Base-by-base conservation (phyloP, 2,329 filamentous ascomycete species). In the Trichoderma koningiopsis region DNA sequence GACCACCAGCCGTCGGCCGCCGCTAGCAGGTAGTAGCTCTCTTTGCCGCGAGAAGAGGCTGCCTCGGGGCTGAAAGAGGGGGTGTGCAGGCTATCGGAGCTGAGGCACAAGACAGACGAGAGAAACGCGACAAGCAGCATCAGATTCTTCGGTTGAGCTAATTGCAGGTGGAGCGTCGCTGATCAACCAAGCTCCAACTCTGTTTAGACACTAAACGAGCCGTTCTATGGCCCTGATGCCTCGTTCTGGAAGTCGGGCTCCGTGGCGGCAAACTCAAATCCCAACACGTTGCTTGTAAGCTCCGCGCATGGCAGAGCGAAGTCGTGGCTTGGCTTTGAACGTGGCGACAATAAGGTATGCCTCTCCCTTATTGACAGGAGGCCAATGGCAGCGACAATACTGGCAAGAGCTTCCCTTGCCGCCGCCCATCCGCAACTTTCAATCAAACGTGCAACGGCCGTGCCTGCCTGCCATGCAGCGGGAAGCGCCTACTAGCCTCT, bases 51-150 rank as follows among this genome's bases (percentile, higher is more conserved):
- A 27, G 62, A 47, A 35, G 62, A 33, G 58, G 63, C 33, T 53
- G 52, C 57, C 47, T 66, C 53, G 61, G 62, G 52, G 68, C 68
- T 69, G 68, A 66, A 65, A 43, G 60, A 53, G 61, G 68, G 67
- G 47, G 61, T 55, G 67, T 37, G 31, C 33, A 35, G 61, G 52
- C 68, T 43, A n/a, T 43, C 52, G 68, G 63, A 53, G 62, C 68
- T 70, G 68, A 70, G 19, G 57, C 63, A 31, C 68, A 55, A 52
- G 57, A 68, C 35, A 68, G 22, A 47, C 8, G 56, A 53, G 16
- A 49, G 16, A 61, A 53, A 14, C 40, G 49, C 35, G n/a, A 65
- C 33, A 37, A 16, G 19, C 19, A 40, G 29, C 29, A 52, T 24
- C 37, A 13, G 33, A 65, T 57, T 22, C 47, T 65, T 52, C 67